A percentile compares a stretch with the other conserved stretches of the same genome.
phyloP scores from a whole-genome alignment of 2,329 filamentous ascomycete species.

The Colletotrichum theobromicola region DNA sequence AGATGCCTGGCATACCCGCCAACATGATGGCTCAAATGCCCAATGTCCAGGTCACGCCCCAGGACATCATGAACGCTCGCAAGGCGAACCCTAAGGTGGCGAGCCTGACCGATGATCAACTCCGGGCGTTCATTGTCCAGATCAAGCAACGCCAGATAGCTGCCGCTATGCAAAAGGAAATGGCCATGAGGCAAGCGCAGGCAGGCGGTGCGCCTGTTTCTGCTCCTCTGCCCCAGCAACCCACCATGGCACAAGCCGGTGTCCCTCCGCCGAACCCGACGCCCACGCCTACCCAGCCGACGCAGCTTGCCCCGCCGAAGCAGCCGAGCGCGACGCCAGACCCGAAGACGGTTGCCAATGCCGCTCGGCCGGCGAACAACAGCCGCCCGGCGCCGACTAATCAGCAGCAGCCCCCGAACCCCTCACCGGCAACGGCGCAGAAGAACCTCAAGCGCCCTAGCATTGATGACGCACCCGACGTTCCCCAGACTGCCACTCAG shows the following conservation, averaged over 20 bases:
- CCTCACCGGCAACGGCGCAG: slow-evolving; percentile 40
- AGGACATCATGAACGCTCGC: slow-evolving; percentile 30
- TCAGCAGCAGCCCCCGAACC: slow-evolving; percentile 39
- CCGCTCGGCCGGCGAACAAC: slow-evolving; percentile 26
- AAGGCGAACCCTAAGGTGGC: slow-evolving; percentile 25
- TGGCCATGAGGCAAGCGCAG: slow-evolving; percentile 9
- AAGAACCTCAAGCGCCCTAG: slow-evolving; percentile 59
- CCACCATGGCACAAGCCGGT: neutral
- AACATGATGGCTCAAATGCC: slow-evolving; percentile 21
- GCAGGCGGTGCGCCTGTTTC: neutral
- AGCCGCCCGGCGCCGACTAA: slow-evolving; percentile 36
- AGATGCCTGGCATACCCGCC: slow-evolving; percentile 23
- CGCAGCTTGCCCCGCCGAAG: slow-evolving; percentile 2
- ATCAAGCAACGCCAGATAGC: slow-evolving; percentile 17
- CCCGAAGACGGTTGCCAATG: slow-evolving; percentile 19
- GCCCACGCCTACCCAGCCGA: neutral
- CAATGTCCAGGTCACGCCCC: slow-evolving; percentile 26
- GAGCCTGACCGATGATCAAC: slow-evolving; percentile 26
- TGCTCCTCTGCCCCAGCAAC: neutral
- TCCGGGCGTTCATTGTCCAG: slow-evolving; percentile 19
- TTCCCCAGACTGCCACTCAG: slow-evolving; percentile 23
- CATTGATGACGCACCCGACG: slow-evolving; percentile 44
- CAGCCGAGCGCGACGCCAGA: slow-evolving; percentile 23
- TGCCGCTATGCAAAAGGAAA: slow-evolving; percentile 20
- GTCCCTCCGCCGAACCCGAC: neutral